phyloP scores from a whole-genome alignment of 495 filamentous ascomycete species.

The Aspergillus biplanus region DNA sequence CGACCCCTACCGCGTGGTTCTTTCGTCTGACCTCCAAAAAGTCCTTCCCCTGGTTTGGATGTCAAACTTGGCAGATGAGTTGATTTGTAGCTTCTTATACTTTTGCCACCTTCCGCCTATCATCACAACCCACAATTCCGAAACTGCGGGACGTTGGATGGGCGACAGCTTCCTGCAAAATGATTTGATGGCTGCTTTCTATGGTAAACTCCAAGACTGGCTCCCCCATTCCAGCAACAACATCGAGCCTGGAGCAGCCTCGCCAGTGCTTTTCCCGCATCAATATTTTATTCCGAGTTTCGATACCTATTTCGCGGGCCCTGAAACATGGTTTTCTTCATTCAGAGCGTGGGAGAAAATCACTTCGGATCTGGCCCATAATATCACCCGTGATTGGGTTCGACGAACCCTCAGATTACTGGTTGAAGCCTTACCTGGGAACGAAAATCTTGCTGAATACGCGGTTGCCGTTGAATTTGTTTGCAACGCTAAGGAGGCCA shows the following conservation, averaged over 20 bases:
- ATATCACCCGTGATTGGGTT: slow-evolving; percentile 51
- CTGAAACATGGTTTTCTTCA: slow-evolving; percentile 46
- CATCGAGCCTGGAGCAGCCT: slow-evolving; percentile 22
- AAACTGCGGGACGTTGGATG: slow-evolving; percentile 39
- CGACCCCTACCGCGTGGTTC: slow-evolving; percentile 77
- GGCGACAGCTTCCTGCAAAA: slow-evolving; percentile 52
- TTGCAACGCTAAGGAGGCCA: slow-evolving; percentile 58
- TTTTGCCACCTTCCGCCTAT: slow-evolving; percentile 71
- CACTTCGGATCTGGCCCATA: slow-evolving; percentile 19
- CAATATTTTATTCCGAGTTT: slow-evolving; percentile 39
- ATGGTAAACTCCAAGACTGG: slow-evolving; percentile 33
- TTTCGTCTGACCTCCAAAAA: slow-evolving; percentile 75
- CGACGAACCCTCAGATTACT: slow-evolving; percentile 59
- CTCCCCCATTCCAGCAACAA: slow-evolving; percentile 16
- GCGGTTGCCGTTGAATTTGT: slow-evolving; percentile 69
- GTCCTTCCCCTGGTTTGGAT: slow-evolving; percentile 59
- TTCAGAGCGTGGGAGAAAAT: slow-evolving; percentile 38
- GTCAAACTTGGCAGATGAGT: slow-evolving; percentile 32
- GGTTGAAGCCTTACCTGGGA: slow-evolving; percentile 36
- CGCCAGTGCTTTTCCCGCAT: slow-evolving; percentile 32
- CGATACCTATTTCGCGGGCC: slow-evolving; percentile 45
- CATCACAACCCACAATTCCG: slow-evolving; percentile 22
- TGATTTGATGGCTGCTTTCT: slow-evolving; percentile 37
- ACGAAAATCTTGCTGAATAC: slow-evolving; percentile 68
- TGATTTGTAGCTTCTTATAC: slow-evolving; percentile 69